phyloP scores from a whole-genome alignment of 1,284 basidiomycete species.

The Golubevia sp. region DNA sequence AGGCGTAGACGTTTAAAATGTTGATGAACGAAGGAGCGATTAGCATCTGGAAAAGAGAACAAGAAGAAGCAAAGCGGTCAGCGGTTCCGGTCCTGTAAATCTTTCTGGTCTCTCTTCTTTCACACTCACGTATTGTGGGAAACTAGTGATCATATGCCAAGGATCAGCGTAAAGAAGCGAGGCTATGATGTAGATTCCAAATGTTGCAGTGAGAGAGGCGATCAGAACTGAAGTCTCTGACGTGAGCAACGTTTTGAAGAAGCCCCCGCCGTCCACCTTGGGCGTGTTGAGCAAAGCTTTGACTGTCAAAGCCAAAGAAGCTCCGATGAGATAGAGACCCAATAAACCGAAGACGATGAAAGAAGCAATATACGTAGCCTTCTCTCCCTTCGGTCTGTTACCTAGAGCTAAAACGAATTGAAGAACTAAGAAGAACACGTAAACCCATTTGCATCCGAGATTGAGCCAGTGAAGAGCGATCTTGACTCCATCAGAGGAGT shows the following conservation, averaged over 20 bases:
- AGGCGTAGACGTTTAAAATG: conserved; percentile 92
- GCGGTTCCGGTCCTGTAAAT: background rate
- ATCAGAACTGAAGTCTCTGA: conserved; percentile 49
- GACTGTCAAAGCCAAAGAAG: conserved; percentile 56
- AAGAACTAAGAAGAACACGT: conserved; percentile 75
- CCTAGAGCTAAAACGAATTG: conserved; percentile 93
- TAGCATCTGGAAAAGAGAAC: conserved; percentile 60
- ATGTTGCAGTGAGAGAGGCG: conserved; percentile 54
- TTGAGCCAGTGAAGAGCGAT: conserved; percentile 76
- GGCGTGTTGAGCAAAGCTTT: conserved; percentile 23
- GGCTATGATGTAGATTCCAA: conserved; percentile 68
- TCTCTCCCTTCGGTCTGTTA: conserved; percentile 93
- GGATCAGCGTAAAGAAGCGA: conserved; percentile 94
- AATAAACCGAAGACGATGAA: conserved; percentile 69
- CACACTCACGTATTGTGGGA: conserved; percentile 78
- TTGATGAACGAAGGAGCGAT: conserved; percentile 90
- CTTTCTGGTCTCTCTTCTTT: background rate
- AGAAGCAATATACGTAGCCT: conserved; percentile 77
- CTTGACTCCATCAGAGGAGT: conserved; percentile 33
- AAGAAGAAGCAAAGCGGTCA: background rate
- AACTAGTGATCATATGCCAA: conserved; percentile 98
- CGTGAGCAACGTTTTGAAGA: conserved; percentile 24
- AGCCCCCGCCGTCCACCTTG: conserved; percentile 3
- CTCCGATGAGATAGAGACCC: conserved; percentile 49
- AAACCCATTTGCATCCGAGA: conserved; percentile 80